phyloP scores from a whole-genome alignment of 2,329 filamentous ascomycete species.

The Aspergillus tubingensis region DNA sequence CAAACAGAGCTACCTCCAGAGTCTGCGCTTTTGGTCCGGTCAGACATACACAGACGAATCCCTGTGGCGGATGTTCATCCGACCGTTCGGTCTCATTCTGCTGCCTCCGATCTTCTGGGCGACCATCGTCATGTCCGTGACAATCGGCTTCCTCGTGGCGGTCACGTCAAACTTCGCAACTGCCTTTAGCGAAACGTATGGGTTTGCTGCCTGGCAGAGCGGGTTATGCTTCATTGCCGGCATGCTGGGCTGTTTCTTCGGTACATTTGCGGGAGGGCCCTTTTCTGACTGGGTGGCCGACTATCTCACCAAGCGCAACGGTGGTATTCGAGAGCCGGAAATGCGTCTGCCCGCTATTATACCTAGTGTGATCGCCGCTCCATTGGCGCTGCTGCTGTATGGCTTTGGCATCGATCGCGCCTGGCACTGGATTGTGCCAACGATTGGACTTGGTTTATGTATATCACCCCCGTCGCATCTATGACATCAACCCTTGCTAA shows the following conservation, averaged over 20 bases:
- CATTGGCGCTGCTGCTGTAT: slow-evolving; percentile 1
- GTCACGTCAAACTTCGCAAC: slow-evolving; percentile 23
- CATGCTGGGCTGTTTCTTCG: slow-evolving; percentile 40
- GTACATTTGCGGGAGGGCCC: slow-evolving; percentile 47
- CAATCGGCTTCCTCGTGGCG: slow-evolving; percentile 32
- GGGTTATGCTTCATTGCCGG: slow-evolving; percentile 55
- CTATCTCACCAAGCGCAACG: slow-evolving; percentile 40
- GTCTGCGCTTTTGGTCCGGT: slow-evolving; percentile 17
- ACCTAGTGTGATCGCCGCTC: slow-evolving; percentile 11
- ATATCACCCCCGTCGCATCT: no score
- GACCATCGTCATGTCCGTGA: slow-evolving; percentile 23
- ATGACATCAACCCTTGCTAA: background rate
- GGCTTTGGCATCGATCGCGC: background rate
- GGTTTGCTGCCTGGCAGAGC: slow-evolving; percentile 35
- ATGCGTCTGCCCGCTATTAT: slow-evolving; percentile 34
- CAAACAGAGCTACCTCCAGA: background rate
- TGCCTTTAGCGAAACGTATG: slow-evolving; percentile 25
- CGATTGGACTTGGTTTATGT: slow-evolving; percentile 50
- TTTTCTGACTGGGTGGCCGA: slow-evolving; percentile 43
- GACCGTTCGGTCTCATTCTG: slow-evolving; percentile 18
- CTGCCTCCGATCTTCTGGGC: slow-evolving; percentile 23
- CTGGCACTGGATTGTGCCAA: slow-evolving; percentile 52
- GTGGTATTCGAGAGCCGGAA: slow-evolving; percentile 44
- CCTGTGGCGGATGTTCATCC: slow-evolving; percentile 19
- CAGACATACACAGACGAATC: slow-evolving; percentile 35